Evolutionary conservation across 352 stramenopile species (phyloP).

Genomic region (Globisporangium iwayamae): DNA sequence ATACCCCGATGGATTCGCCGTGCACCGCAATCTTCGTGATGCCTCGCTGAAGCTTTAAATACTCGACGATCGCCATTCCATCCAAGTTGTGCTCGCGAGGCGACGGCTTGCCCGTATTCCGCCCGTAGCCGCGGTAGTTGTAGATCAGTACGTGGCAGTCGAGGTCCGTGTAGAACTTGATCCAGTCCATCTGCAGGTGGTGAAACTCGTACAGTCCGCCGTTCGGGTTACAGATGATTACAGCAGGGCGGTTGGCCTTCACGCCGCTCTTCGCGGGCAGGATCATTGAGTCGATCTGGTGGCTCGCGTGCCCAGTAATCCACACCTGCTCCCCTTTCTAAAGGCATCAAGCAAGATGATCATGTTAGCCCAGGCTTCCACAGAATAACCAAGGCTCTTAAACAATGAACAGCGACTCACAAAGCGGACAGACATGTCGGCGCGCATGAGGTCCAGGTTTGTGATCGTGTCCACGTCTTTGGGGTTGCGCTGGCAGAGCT

Average conservation of each 20-base stretch:
- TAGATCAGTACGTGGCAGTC: slow-evolving; percentile 80
- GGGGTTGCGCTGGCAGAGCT: slow-evolving; percentile 43
- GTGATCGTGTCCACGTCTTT: slow-evolving; percentile 58
- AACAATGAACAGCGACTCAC: slow-evolving; percentile 32
- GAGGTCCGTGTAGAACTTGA: slow-evolving; percentile 83
- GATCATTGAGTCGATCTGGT: slow-evolving; percentile 81
- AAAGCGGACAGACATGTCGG: slow-evolving; percentile 72
- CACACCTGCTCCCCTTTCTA: slow-evolving; percentile 81
- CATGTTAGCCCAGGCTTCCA: background rate
- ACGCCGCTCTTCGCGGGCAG: slow-evolving; percentile 44
- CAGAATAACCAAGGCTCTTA: background rate
- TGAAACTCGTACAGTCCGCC: slow-evolving; percentile 85
- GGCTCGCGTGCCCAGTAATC: slow-evolving; percentile 53
- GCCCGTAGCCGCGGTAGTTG: slow-evolving; percentile 87
- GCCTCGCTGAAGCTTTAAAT: slow-evolving; percentile 47
- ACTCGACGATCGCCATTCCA: slow-evolving; percentile 68
- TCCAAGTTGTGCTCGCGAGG: slow-evolving; percentile 63
- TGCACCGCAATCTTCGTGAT: slow-evolving; percentile 70
- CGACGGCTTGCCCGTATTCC: slow-evolving; percentile 58
- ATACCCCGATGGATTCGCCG: slow-evolving; percentile 76
- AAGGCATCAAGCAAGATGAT: background rate
- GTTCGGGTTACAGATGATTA: slow-evolving; percentile 86
- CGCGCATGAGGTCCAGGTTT: slow-evolving; percentile 77
- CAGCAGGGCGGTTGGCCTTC: slow-evolving; percentile 35
- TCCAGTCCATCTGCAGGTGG: slow-evolving; percentile 88